These are phyloP conservation scores for Carex cristatella DNA, from an alignment of 176 grass and related monocot species.

Conservation along the genomic window DNA sequence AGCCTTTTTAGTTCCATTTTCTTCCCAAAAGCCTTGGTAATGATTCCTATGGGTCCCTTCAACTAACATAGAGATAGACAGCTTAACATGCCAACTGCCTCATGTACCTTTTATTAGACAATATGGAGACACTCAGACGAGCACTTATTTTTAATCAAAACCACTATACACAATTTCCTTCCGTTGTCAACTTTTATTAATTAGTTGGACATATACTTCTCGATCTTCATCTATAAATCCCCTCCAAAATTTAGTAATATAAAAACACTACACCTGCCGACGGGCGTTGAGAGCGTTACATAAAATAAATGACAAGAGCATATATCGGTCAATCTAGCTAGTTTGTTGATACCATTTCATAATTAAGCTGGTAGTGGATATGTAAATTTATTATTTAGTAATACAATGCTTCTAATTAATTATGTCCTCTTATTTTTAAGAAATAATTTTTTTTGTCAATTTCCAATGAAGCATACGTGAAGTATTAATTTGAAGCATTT, in stretches of 20 bases:
- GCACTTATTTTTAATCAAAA: constrained; percentile 3
- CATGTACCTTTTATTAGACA: constrained; percentile 12
- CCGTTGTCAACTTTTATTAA: no score
- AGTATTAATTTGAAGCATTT: no score
- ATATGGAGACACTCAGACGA: not conserved
- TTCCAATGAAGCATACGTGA: no score
- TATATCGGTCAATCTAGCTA: no score
- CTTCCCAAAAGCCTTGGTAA: not conserved
- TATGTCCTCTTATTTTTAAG: no score
- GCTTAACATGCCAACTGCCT: constrained; percentile 13
- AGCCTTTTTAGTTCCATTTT: constrained; percentile 8
- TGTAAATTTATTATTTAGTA: no score
- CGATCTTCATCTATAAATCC: no score
- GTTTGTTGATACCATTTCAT: no score
- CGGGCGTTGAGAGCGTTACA: not conserved
- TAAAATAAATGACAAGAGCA: not conserved
- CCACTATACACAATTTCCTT: not conserved
- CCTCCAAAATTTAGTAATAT: not conserved
- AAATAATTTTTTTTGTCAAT: no score
- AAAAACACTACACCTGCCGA: not conserved
- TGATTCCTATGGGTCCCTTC: not conserved
- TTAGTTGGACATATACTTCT: no score
- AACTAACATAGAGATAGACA: not conserved
- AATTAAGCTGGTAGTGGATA: no score
- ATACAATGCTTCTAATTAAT: no score